A percentile compares a stretch with the other conserved stretches of the same genome.
Evolutionary conservation across 2,329 filamentous ascomycete species (phyloP).

Genomic region (Verticillium isaacii): DNA sequence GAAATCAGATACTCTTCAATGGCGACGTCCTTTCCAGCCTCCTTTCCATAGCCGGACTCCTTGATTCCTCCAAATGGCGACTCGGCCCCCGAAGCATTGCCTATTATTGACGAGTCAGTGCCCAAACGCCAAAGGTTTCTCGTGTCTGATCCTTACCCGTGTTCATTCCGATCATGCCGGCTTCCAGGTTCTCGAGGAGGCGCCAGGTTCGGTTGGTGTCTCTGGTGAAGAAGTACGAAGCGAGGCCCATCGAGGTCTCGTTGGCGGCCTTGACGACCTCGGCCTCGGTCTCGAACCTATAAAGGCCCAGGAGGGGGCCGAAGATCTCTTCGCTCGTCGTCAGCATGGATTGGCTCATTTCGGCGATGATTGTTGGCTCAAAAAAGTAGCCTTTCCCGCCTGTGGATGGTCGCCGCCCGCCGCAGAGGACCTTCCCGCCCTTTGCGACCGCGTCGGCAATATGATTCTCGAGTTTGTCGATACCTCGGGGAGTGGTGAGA

Average conservation of each 20-base stretch:
- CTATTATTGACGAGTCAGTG: background rate
- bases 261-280: constrained; percentile 69
- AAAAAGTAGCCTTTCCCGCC: constrained; percentile 60
- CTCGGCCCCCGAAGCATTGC: constrained; percentile 29
- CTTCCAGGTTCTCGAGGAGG: constrained; percentile 49
- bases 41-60: constrained; percentile 40
- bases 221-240: constrained; percentile 67
- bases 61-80: constrained; percentile 44
- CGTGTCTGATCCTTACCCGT: constrained; percentile 32
- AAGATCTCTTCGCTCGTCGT: constrained; percentile 70
- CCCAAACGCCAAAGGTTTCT: too few species aligned
- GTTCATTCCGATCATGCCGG: constrained; percentile 64
- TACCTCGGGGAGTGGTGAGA: constrained; percentile 24
- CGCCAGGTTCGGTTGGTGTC: constrained; percentile 33
- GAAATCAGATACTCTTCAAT: constrained; percentile 41
- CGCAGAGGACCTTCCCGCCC: constrained; percentile 55
- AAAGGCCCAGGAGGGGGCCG: constrained; percentile 67
- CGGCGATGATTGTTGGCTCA: constrained; percentile 64
- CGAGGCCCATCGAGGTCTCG: constrained; percentile 63
- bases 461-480: constrained; percentile 39
- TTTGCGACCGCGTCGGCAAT: constrained; percentile 60
- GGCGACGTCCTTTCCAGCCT: constrained; percentile 42
- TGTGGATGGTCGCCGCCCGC: constrained; percentile 29
- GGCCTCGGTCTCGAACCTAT: constrained; percentile 66
- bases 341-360: constrained; percentile 63